Conservation (phyloP, 768 basidiomycete species). For the Neoboletus magnificus region DNA sequence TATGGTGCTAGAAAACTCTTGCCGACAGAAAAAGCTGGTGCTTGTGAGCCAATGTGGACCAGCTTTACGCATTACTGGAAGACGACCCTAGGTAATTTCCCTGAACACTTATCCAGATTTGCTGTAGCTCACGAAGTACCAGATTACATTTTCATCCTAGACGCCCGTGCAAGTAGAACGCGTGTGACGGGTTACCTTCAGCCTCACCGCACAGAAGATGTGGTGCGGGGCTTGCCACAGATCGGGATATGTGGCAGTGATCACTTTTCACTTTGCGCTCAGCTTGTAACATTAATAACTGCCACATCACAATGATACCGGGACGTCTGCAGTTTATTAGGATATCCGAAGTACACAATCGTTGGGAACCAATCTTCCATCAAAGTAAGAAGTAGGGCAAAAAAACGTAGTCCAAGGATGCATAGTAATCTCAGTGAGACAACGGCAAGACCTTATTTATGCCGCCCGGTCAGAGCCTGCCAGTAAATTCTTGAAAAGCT, state of each 20-base stretch:
- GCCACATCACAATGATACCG: slow-evolving; percentile 3
- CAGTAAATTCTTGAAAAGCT: slow-evolving; percentile 82
- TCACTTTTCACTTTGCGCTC: slow-evolving; percentile 76
- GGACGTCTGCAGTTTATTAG: slow-evolving; percentile 6
- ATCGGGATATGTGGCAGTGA: slow-evolving; percentile 80
- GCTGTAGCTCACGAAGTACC: slow-evolving; percentile 7
- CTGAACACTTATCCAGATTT: background rate
- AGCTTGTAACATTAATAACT: slow-evolving; percentile 38
- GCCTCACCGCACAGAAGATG: slow-evolving; percentile 54
- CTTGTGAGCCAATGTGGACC: slow-evolving; percentile 79
- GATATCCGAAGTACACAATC: slow-evolving; percentile 10
- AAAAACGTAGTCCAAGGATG: background rate
- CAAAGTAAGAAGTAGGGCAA: background rate
- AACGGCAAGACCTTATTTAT: background rate
- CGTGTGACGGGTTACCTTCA: slow-evolving; percentile 54
- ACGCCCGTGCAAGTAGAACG: slow-evolving; percentile 35
- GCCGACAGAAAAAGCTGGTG: slow-evolving; percentile 45
- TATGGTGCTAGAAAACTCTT: slow-evolving; percentile 51
- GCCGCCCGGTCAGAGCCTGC: slow-evolving; percentile 76
- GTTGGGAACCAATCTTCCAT: background rate
- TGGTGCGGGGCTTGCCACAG: slow-evolving; percentile 76
- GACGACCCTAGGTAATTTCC: slow-evolving; percentile 62
- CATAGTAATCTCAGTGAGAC: background rate
- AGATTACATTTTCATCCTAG: slow-evolving; percentile 90
- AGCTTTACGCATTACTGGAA: slow-evolving; percentile 89